Conservation (phyloP, 805 yeast genomes). For the Brettanomyces bruxellensis region DNA sequence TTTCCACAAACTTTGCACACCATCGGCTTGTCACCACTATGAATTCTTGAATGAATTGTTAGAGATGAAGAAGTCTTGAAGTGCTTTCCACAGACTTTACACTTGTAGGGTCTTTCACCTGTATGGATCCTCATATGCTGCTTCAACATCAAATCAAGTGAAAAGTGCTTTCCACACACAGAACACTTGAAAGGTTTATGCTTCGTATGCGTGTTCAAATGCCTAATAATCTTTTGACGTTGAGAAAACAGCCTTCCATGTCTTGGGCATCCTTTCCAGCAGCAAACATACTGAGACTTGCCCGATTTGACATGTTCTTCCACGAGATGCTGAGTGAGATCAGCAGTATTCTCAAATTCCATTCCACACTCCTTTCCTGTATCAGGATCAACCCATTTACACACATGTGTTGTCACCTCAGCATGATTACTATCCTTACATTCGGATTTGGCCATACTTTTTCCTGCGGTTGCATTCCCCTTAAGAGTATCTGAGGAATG, state of each 20-base stretch:
- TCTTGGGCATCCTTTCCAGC: slow-evolving; percentile 74
- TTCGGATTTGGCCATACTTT: slow-evolving; percentile 1
- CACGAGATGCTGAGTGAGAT: slow-evolving; percentile 63
- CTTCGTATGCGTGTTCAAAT: slow-evolving; percentile 80
- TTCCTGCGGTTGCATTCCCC: neutral
- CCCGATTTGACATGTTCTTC: slow-evolving; percentile 67
- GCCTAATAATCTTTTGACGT: slow-evolving; percentile 79
- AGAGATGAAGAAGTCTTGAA: slow-evolving; percentile 80
- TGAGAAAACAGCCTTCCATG: slow-evolving; percentile 58
- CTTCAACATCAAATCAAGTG: slow-evolving; percentile 65
- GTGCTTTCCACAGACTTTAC: slow-evolving; percentile 62
- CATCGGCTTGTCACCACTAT: slow-evolving; percentile 86
- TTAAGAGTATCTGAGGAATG: neutral
- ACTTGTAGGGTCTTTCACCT: slow-evolving; percentile 80
- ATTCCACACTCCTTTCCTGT: slow-evolving; percentile 34
- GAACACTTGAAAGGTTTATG: slow-evolving; percentile 72
- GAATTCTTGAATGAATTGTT: slow-evolving; percentile 76
- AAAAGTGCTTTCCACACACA: slow-evolving; percentile 61
- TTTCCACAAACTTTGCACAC: slow-evolving; percentile 74
- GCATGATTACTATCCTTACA: no score
- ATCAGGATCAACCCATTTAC: slow-evolving; percentile 31
- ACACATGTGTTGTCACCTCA: slow-evolving; percentile 8
- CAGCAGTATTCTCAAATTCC: slow-evolving; percentile 44
- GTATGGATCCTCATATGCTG: slow-evolving; percentile 83
- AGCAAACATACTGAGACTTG: slow-evolving; percentile 57